phyloP scores from a whole-genome alignment of 345 rosid species.

The Gynandropsis gynandra region DNA sequence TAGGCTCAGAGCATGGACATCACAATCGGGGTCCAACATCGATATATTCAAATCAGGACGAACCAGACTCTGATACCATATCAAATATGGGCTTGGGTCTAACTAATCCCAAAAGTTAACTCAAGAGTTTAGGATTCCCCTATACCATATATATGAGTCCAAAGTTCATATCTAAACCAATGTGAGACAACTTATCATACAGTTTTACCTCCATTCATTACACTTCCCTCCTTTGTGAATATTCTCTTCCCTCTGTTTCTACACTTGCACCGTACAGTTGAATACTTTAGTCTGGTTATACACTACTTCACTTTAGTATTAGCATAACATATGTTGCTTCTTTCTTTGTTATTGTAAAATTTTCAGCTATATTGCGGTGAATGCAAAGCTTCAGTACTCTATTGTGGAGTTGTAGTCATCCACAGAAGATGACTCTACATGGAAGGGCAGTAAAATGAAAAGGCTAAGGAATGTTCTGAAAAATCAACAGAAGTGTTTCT shows the following conservation, averaged over 20 bases:
- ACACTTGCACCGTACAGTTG: background rate
- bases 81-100: too few relatives aligned
- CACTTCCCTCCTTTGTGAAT: constrained; percentile 1
- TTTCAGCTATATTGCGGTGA: constrained; percentile 93
- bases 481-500: constrained; percentile 47
- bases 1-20: too few relatives aligned
- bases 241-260: background rate
- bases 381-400: constrained; percentile 83
- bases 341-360: constrained; percentile 13
- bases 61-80: too few relatives aligned
- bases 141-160: too few relatives aligned
- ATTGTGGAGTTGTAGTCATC: constrained; percentile 55
- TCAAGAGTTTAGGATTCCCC: too few relatives aligned
- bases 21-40: too few relatives aligned
- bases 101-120: too few relatives aligned
- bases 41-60: too few relatives aligned
- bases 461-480: constrained; percentile 57
- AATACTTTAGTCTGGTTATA: background rate
- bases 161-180: too few relatives aligned
- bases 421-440: constrained; percentile 35
- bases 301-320: constrained; percentile 4
- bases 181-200: too few relatives aligned
- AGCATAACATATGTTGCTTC: constrained; percentile 2
- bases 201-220: constrained; percentile 2
- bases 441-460: constrained; percentile 39